Percentiles rank a stretch among this genome's conserved stretches.
Conservation (phyloP, 805 yeast species). For the Zygoascus ofunaensis region DNA sequence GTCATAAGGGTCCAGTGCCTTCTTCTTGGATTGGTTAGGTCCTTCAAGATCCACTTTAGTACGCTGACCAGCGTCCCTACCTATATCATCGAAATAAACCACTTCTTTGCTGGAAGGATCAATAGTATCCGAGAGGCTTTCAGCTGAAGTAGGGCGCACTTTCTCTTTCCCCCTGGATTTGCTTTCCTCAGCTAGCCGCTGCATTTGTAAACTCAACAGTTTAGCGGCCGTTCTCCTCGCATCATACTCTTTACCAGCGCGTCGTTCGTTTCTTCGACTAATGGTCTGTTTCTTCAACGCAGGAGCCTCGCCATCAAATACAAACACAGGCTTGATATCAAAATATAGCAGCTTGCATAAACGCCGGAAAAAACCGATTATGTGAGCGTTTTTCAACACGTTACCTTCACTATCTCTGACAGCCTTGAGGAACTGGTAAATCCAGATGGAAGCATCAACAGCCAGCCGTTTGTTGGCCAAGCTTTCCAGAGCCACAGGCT, state of each 20-base stretch:
- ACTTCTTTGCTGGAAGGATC: neutral
- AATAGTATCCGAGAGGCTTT: slow-evolving; percentile 3
- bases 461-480: slow-evolving; percentile 73
- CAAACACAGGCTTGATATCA: slow-evolving; percentile 84
- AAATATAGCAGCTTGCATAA: slow-evolving; percentile 82
- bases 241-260: slow-evolving; percentile 65
- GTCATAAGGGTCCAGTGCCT: slow-evolving; percentile 71
- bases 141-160: neutral
- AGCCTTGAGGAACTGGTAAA: slow-evolving; percentile 91
- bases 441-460: slow-evolving; percentile 98
- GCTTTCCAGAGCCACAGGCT: slow-evolving; percentile 83
- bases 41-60: neutral
- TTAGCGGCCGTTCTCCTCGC: slow-evolving; percentile 70
- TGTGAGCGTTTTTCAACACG: slow-evolving; percentile 67
- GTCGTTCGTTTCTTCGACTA: slow-evolving; percentile 55
- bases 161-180: neutral
- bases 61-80: neutral
- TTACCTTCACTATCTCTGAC: slow-evolving; percentile 82
- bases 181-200: slow-evolving; percentile 37
- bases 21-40: neutral
- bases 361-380: slow-evolving; percentile 91
- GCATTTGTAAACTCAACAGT: slow-evolving; percentile 71
- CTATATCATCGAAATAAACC: slow-evolving; percentile 3
- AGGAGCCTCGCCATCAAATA: slow-evolving; percentile 95
- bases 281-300: slow-evolving; percentile 72